phyloP scores from a whole-genome alignment of 75 land plant species.

The Adiantum capillusveneris region DNA sequence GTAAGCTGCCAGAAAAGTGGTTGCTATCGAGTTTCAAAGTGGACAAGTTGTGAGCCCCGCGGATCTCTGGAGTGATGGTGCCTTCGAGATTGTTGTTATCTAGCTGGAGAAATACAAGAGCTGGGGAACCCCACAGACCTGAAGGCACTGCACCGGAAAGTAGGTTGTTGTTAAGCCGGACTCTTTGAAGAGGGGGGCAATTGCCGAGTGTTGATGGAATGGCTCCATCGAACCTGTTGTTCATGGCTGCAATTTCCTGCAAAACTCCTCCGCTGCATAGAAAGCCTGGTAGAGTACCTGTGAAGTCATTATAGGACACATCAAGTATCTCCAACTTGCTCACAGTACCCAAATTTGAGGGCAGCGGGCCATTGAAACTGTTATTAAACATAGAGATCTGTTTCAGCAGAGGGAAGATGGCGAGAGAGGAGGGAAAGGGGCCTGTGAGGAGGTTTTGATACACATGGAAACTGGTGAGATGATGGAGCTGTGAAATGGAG shows the following conservation, averaged over 20 bases:
- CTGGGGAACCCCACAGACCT: constrained; percentile 57
- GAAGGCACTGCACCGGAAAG: constrained; percentile 55
- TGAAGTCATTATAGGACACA: constrained; percentile 39
- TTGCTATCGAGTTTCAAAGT: constrained; percentile 70
- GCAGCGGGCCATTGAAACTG: no score
- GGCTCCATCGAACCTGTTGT: constrained; percentile 51
- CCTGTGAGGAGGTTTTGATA: no score
- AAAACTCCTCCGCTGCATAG: constrained; percentile 44
- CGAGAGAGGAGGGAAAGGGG: no score
- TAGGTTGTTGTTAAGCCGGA: constrained; percentile 49
- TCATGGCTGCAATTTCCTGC: constrained; percentile 37
- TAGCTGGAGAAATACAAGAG: constrained; percentile 45
- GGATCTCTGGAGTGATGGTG: constrained; percentile 30
- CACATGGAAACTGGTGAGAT: no score
- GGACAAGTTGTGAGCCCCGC: constrained; percentile 25
- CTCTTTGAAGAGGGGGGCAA: constrained; percentile 49
- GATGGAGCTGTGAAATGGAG: no score
- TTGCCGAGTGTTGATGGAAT: constrained; percentile 40
- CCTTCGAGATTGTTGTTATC: constrained; percentile 47
- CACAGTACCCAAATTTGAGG: no score
- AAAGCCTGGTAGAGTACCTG: constrained; percentile 55
- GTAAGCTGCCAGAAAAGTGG: constrained; percentile 47
- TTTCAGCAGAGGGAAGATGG: no score
- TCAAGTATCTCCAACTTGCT: constrained; percentile 14
- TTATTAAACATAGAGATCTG: no score